Percentiles rank a stretch among this genome's conserved stretches.
phyloP scores from a whole-genome alignment of 306 rosid genomes.

The Castanopsis chinensis region DNA sequence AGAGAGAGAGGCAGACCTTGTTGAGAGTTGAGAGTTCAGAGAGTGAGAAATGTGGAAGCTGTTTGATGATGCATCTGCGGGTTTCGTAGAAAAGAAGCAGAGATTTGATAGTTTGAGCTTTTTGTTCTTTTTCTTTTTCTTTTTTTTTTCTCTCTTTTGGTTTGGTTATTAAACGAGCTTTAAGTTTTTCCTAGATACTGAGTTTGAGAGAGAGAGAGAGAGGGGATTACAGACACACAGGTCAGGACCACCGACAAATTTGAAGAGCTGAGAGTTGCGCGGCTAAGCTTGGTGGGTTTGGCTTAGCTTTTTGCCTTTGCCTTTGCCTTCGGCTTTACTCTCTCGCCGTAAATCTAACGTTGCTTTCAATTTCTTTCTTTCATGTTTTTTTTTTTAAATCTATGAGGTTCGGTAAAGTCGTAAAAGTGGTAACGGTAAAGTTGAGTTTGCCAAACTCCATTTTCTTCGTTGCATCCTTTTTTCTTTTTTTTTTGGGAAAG shows the following conservation, averaged over 20 bases:
- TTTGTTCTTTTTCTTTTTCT: not conserved
- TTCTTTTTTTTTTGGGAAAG: no score
- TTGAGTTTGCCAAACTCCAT: no score
- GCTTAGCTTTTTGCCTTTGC: not conserved
- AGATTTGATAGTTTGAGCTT: conserved; percentile 19
- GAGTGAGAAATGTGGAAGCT: conserved; percentile 37
- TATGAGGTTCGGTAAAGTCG: no score
- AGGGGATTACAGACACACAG: conserved; percentile 10
- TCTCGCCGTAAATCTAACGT: not conserved
- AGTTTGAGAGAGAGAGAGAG: not conserved
- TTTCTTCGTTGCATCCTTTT: no score
- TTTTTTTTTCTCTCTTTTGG: not conserved
- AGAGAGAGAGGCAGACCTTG: conserved; percentile 40
- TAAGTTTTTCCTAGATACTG: conserved; percentile 37
- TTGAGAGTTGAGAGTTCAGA: conserved; percentile 7
- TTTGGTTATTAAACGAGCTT: conserved; percentile 22
- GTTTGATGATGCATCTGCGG: conserved; percentile 43
- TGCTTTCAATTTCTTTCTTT: not conserved
- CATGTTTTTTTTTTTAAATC: not conserved
- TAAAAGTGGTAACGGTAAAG: no score
- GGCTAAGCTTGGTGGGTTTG: conserved; percentile 15
- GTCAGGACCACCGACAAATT: conserved; percentile 55
- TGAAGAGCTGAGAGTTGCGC: conserved; percentile 6
- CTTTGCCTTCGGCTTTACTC: not conserved
- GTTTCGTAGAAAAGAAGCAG: conserved; percentile 47